Evolutionary conservation across 305 asterid genomes (phyloP).

Genomic region (Striga hermonthica): DNA sequence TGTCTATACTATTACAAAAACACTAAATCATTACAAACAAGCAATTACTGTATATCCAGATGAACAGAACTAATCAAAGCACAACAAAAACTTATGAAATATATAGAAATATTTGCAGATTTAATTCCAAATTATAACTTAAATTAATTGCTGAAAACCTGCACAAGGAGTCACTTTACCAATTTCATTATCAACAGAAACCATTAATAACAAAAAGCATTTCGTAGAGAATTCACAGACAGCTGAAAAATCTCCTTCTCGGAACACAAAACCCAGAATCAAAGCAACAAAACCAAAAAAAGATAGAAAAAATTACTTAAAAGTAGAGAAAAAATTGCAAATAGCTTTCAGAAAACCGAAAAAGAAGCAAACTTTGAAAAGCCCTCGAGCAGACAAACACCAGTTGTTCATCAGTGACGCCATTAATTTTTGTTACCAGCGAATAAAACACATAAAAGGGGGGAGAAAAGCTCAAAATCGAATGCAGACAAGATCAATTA

Average conservation of each 20-base stretch:
- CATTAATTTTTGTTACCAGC: constrained; percentile 5
- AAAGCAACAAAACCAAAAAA: too few species aligned
- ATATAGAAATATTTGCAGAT: constrained; percentile 4
- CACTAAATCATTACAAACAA: neutral
- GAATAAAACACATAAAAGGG: neutral
- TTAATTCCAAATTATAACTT: constrained; percentile 7
- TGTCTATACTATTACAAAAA: neutral
- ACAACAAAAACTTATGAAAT: too few species aligned
- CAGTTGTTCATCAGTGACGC: constrained; percentile 23
- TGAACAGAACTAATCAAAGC: constrained; percentile 22
- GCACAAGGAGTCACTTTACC: constrained; percentile 9
- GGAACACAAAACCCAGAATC: too few species aligned
- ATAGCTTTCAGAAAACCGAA: constrained; percentile 27
- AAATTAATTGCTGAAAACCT: constrained; percentile 8
- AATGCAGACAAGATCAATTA: constrained; percentile 25
- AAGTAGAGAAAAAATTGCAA: neutral
- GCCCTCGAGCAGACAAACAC: constrained; percentile 4
- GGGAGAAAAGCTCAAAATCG: neutral
- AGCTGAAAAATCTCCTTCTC: constrained; percentile 11
- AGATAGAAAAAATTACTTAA: too few species aligned
- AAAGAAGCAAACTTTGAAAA: constrained; percentile 31
- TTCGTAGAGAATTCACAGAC: too few species aligned
- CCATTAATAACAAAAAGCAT: constrained; percentile 22
- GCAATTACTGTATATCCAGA: constrained; percentile 20
- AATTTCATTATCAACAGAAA: constrained; percentile 27